Evolutionary conservation across 768 basidiomycete genomes (phyloP), one percentile per base, ranked within the genome.

Genomic region (Xanthoconium purpureum): DNA sequence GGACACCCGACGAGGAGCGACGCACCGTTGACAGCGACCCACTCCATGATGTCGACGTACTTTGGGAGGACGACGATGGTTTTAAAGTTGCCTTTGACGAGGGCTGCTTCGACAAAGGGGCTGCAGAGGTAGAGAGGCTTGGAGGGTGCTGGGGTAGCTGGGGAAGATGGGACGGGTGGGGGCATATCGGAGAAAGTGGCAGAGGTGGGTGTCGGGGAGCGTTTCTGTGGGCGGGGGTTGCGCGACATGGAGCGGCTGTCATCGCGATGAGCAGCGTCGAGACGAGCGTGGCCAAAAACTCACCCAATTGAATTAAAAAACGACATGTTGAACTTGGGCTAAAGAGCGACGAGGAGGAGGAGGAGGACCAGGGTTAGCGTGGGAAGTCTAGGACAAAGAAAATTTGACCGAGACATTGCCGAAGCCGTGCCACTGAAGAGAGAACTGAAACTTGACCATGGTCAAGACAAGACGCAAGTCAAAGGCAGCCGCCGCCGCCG

Each of bases 81-180:
- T 77, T 96, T 98, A 79, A 97, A 98, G 74, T 94, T 97, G 24
- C 96, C 96, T 72, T 96, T 98, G 56, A 98, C 95, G 43, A 98
- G 81, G 0, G 96, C 93, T 2, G 94, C 89, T 64, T 96, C 94
- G 53, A 90, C 92, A 71, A 98, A 98, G 4, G 95, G 95, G 52
- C 90, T 89, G 72, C 89, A 96, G 12, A 98, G 81, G 68, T 96
- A 97, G 17, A 98, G 75, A 1, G 91, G 88, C 61, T 90, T 91
- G 20, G 64, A 58, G 3, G 58, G 52, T 5, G 39, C 37, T 17
- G 60, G 45, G 44, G 50, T 60, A 18, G 64, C 56, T 7, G 79
- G 78, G 13, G 79, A 77, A 4, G 76, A 67, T 3, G 77, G 76
- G 8, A 71, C 65, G 33, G 72, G 77, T 20, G 75, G 75, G 39